Percentiles rank a stretch among this genome's conserved stretches.
These are phyloP conservation scores for Tuber indicum DNA, from an alignment of 495 filamentous ascomycete genomes.

Conservation along the genomic window DNA sequence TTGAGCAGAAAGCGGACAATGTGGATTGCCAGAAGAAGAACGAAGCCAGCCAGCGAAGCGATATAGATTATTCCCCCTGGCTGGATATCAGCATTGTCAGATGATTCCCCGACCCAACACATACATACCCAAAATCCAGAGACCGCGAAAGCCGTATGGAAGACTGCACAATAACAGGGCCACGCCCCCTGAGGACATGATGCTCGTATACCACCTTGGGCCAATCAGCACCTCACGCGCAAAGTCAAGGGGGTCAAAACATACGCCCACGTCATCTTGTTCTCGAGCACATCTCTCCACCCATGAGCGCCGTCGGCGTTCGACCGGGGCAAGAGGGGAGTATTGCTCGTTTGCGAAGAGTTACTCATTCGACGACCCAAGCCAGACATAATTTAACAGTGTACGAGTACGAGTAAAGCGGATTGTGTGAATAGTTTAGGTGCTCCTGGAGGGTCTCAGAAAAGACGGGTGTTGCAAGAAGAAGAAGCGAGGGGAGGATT, in stretches of 20 bases:
- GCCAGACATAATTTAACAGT: neutral
- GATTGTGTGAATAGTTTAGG: neutral
- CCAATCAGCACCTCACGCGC: conserved; percentile 9
- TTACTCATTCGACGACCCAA: conserved; percentile 19
- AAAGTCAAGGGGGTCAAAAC: conserved; percentile 7
- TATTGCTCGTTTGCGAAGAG: conserved; percentile 20
- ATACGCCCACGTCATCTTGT: conserved; percentile 42
- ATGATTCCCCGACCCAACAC: neutral
- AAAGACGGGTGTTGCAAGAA: neutral
- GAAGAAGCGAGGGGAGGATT: neutral
- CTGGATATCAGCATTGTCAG: conserved; percentile 12
- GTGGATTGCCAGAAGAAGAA: conserved; percentile 30
- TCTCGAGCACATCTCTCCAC: conserved; percentile 39
- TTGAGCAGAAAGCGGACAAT: conserved; percentile 33
- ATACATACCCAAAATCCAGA: conserved; percentile 37
- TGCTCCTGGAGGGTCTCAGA: neutral
- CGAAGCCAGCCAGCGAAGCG: conserved; percentile 31
- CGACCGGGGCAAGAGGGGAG: conserved; percentile 23
- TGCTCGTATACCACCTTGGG: conserved; percentile 36
- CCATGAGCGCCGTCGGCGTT: conserved; percentile 25
- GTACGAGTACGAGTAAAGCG: neutral
- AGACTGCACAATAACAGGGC: conserved; percentile 32
- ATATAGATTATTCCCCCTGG: conserved; percentile 34
- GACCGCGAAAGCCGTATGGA: conserved; percentile 26
- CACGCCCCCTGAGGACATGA: conserved; percentile 36